phyloP scores from a whole-genome alignment of 2,329 filamentous ascomycete species.

The Trichoderma sp. region DNA sequence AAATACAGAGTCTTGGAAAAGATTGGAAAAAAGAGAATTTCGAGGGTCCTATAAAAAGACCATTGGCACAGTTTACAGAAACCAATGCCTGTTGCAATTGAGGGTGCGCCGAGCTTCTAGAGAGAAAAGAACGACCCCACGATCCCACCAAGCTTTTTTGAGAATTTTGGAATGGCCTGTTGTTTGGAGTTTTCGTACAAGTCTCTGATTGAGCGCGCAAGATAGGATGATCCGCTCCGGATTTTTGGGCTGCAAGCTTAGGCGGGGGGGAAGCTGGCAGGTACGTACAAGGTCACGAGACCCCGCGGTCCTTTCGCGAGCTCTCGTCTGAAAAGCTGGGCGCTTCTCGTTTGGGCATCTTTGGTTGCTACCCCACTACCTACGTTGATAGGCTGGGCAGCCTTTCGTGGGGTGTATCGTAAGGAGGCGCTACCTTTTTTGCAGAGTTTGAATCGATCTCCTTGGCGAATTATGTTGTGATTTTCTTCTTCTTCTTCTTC shows the following conservation, averaged over 20 bases:
- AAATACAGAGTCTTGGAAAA: neutral
- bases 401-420: neutral
- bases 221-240: slow-evolving; percentile 22
- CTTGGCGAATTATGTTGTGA: neutral
- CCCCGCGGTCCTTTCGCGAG: slow-evolving; percentile 38
- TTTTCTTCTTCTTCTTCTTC: neutral
- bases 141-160: slow-evolving; percentile 4
- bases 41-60: neutral
- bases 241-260: neutral
- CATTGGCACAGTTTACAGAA: neutral
- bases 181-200: slow-evolving; percentile 10
- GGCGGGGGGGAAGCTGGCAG: neutral
- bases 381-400: neutral
- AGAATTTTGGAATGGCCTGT: slow-evolving; percentile 14
- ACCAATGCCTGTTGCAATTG: neutral
- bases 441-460: no score
- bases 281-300: slow-evolving; percentile 37
- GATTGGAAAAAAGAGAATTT: neutral
- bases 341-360: neutral
- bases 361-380: slow-evolving; percentile 3
- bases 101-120: neutral
- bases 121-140: neutral
- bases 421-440: no score
- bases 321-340: neutral
- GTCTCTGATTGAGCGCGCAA: neutral